Percentiles rank a stretch among this genome's conserved stretches.
Conservation (phyloP, 306 rosid species). For the Argentina anserina region DNA sequence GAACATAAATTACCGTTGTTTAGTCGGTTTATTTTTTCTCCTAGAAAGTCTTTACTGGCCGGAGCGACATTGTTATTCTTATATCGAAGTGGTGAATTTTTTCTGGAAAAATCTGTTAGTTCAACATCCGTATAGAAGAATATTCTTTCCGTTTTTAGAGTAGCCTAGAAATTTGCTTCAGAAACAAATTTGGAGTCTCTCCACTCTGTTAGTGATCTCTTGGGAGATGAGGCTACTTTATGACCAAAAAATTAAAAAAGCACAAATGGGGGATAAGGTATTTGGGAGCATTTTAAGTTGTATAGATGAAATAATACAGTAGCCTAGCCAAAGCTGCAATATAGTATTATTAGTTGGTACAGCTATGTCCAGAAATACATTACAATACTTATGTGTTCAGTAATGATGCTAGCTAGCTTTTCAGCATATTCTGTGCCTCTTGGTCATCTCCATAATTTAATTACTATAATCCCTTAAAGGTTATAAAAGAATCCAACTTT, state of each 20-base stretch:
- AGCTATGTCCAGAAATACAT: constrained; percentile 32
- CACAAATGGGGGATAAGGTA: constrained; percentile 4
- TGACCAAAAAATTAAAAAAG: neutral
- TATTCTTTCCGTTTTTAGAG: neutral
- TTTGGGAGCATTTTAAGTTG: constrained; percentile 10
- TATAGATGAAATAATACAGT: neutral
- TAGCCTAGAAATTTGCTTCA: neutral
- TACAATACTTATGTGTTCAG: neutral
- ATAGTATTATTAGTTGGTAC: constrained; percentile 13
- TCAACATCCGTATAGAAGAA: neutral
- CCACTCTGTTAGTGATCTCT: neutral
- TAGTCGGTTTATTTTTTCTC: neutral
- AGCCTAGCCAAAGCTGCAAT: constrained; percentile 4
- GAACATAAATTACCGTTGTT: neutral
- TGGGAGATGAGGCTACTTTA: neutral
- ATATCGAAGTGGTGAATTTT: neutral
- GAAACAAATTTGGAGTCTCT: neutral
- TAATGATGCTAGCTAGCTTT: constrained; percentile 8
- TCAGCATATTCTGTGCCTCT: constrained; percentile 12
- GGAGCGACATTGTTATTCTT: neutral
- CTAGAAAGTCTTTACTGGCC: neutral
- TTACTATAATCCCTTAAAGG: constrained; percentile 4
- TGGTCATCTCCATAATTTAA: constrained; percentile 5
- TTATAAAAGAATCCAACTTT: constrained; percentile 26
- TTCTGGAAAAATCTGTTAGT: neutral